phyloP scores from a whole-genome alignment of 1,284 basidiomycete genomes.

The Entoloma clypeatum region DNA sequence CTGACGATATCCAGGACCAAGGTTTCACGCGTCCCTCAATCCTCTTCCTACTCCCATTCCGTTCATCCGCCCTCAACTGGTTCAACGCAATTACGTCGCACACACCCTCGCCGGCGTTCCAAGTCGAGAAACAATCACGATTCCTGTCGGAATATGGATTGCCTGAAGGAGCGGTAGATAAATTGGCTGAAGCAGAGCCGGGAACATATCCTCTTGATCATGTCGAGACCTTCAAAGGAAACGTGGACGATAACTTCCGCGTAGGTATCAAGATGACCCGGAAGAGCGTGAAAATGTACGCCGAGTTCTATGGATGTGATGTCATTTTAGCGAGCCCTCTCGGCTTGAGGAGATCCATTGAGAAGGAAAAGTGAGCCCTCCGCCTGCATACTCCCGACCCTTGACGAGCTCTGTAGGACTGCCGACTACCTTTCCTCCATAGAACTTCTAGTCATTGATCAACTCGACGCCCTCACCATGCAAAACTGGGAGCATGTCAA shows the following conservation, averaged over 20 bases:
- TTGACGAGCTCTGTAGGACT: conserved; percentile 42
- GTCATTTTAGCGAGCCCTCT: conserved; percentile 92
- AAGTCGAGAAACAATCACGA: conserved; percentile 84
- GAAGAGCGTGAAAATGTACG: conserved; percentile 85
- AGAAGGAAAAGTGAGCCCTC: conserved; percentile 76
- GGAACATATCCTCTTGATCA: conserved; percentile 89
- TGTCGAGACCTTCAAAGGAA: conserved; percentile 93
- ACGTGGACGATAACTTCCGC: conserved; percentile 94
- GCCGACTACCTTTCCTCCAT: conserved; percentile 92
- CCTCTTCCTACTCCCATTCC: conserved; percentile 89
- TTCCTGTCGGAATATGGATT: conserved; percentile 84
- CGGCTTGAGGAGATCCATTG: conserved; percentile 87
- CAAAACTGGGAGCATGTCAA: conserved; percentile 99
- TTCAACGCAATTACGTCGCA: conserved; percentile 63
- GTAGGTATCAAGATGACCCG: conserved; percentile 90
- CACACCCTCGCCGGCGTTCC: conserved; percentile 60
- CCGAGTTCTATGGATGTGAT: conserved; percentile 89
- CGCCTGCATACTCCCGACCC: neutral
- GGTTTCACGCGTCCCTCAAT: conserved; percentile 97
- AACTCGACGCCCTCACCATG: conserved; percentile 92
- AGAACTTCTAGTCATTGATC: conserved; percentile 91
- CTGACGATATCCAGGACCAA: conserved; percentile 87
- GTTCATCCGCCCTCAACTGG: conserved; percentile 85
- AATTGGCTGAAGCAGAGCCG: conserved; percentile 68
- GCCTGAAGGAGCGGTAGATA: conserved; percentile 79